Percentiles rank a stretch among this genome's conserved stretches.
phyloP scores from a whole-genome alignment of 208 protist genomes.

The Leishmania tropica region DNA sequence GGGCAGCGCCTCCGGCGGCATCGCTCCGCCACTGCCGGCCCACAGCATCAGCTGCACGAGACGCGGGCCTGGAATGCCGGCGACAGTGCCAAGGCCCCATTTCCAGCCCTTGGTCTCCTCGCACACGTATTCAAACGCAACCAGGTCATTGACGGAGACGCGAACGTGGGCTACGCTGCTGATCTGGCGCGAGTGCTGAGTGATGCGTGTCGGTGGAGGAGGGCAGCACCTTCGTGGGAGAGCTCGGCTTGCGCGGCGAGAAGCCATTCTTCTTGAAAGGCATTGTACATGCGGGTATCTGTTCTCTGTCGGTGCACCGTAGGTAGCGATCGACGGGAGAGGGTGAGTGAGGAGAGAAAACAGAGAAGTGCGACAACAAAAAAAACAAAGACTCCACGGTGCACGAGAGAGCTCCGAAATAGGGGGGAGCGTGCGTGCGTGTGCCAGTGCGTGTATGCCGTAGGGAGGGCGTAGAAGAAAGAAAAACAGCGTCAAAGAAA shows the following conservation, averaged over 20 bases:
- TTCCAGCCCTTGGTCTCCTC: conserved; percentile 29
- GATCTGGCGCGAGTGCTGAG: conserved; percentile 10
- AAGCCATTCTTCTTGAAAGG: neutral
- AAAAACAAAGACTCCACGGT: neutral
- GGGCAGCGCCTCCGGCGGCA: conserved; percentile 18
- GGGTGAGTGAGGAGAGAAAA: neutral
- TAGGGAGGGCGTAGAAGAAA: neutral
- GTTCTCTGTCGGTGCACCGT: neutral
- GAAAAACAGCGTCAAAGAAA: neutral
- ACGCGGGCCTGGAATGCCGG: conserved; percentile 39
- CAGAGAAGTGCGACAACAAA: neutral
- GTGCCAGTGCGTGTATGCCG: neutral
- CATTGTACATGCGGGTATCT: neutral
- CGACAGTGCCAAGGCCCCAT: conserved; percentile 57
- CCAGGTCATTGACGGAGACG: conserved; percentile 47
- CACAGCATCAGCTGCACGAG: conserved; percentile 53
- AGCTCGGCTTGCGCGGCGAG: neutral
- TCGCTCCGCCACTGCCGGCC: conserved; percentile 21
- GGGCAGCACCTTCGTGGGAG: neutral
- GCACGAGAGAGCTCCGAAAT: neutral
- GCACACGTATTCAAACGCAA: conserved; percentile 58
- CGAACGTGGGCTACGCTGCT: conserved; percentile 22
- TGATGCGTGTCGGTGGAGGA: conserved; percentile 1
- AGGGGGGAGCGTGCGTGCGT: neutral
- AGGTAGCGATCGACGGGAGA: neutral